phyloP scores from a whole-genome alignment of 2,329 filamentous ascomycete genomes.

The Aspergillus sp. region DNA sequence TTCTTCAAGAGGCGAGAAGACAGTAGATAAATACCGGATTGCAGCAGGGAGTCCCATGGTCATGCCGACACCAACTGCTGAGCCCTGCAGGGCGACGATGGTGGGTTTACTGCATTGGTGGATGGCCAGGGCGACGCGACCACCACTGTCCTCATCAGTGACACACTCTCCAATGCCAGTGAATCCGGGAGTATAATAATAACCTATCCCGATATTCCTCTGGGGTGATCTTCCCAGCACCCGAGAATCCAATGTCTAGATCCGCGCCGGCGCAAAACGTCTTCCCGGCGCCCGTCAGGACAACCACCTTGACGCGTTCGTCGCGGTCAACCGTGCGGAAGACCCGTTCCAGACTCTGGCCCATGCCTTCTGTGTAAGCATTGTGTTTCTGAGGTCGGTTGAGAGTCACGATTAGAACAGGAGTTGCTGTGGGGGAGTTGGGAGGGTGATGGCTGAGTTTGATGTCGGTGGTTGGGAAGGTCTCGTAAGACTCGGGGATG shows the following conservation, averaged over 20 bases:
- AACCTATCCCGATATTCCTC: slow-evolving; percentile 49
- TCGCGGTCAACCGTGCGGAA: slow-evolving; percentile 42
- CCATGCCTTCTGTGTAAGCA: slow-evolving; percentile 46
- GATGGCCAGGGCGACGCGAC: slow-evolving; percentile 41
- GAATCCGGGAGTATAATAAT: no score
- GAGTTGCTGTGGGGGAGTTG: slow-evolving; percentile 40
- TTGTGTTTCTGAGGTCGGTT: slow-evolving; percentile 50
- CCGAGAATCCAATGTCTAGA: slow-evolving; percentile 45
- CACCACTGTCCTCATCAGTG: slow-evolving; percentile 13
- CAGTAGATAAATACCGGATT: slow-evolving; percentile 30
- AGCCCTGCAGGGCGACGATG: slow-evolving; percentile 49
- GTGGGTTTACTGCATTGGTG: slow-evolving; percentile 50
- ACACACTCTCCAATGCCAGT: background rate
- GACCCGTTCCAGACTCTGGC: slow-evolving; percentile 34
- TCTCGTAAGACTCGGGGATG: slow-evolving; percentile 23
- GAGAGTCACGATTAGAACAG: slow-evolving; percentile 42
- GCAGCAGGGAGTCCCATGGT: slow-evolving; percentile 52
- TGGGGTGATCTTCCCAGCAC: slow-evolving; percentile 31
- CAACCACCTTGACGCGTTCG: slow-evolving; percentile 46
- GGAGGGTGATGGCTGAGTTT: slow-evolving; percentile 26
- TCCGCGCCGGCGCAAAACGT: slow-evolving; percentile 49
- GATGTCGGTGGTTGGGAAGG: slow-evolving; percentile 21
- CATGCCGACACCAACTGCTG: slow-evolving; percentile 51
- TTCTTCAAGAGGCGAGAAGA: background rate
- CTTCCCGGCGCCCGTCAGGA: slow-evolving; percentile 45